phyloP scores from a whole-genome alignment of 257 asterid genomes.

The Hygrophila difformis region DNA sequence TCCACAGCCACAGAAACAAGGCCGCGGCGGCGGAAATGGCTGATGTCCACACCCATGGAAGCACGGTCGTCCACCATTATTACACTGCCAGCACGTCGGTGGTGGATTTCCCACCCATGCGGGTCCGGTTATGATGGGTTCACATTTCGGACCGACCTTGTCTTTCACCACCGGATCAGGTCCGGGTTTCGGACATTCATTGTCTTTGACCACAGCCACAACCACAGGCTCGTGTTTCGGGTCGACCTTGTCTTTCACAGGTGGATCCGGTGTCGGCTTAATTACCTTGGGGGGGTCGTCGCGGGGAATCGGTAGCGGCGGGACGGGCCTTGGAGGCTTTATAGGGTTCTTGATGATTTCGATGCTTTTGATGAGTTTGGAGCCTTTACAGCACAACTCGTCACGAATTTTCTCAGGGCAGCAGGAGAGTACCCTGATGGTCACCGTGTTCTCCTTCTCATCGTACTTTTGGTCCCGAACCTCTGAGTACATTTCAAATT shows the following conservation, averaged over 20 bases:
- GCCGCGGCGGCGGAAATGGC: slow-evolving; percentile 16
- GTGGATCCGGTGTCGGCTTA: too few species aligned
- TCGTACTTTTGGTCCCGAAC: slow-evolving; percentile 61
- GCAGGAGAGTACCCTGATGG: slow-evolving; percentile 60
- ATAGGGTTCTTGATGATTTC: slow-evolving; percentile 25
- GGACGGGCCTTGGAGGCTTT: not conserved
- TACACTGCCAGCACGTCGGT: slow-evolving; percentile 16
- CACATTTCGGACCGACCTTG: too few species aligned
- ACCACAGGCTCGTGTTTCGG: too few species aligned
- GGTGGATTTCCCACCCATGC: too few species aligned
- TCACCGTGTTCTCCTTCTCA: slow-evolving; percentile 54
- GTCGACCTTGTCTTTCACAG: too few species aligned
- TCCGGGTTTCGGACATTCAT: too few species aligned
- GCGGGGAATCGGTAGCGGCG: too few species aligned
- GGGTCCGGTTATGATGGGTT: not conserved
- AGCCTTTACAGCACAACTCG: slow-evolving; percentile 49
- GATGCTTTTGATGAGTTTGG: slow-evolving; percentile 48
- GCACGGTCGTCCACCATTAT: slow-evolving; percentile 28
- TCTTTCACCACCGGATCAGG: too few species aligned
- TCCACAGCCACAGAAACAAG: slow-evolving; percentile 10
- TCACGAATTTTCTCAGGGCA: slow-evolving; percentile 78
- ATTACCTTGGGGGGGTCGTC: too few species aligned
- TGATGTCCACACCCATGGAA: slow-evolving; percentile 18
- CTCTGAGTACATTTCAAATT: too few species aligned
- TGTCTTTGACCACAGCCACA: too few species aligned